phyloP scores from a whole-genome alignment of 805 yeast genomes.

The Suhomyces sp. region DNA sequence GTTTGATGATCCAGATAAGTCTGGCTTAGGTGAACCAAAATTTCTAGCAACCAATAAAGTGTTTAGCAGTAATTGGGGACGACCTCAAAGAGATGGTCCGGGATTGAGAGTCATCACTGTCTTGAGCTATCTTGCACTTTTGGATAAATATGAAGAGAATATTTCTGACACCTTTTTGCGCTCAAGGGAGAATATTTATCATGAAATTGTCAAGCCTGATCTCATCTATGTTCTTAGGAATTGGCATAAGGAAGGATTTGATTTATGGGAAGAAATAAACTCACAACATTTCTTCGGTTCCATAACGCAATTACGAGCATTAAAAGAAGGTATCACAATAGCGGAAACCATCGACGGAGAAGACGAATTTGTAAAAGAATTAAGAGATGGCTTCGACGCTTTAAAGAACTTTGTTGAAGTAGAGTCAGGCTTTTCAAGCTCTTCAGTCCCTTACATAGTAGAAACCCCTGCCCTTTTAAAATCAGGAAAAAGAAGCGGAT shows the following conservation, averaged over 20 bases:
- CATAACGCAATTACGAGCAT: slow-evolving; percentile 67
- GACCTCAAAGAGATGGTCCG: slow-evolving; percentile 97
- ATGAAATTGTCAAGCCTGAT: slow-evolving; percentile 62
- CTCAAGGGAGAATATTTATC: slow-evolving; percentile 42
- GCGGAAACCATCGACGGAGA: slow-evolving; percentile 27
- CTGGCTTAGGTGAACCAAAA: slow-evolving; percentile 88
- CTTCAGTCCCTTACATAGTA: slow-evolving; percentile 51
- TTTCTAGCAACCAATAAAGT: slow-evolving; percentile 64
- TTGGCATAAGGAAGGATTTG: slow-evolving; percentile 74
- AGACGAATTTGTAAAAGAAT: slow-evolving; percentile 21
- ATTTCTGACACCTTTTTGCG: slow-evolving; percentile 25
- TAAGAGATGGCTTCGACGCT: slow-evolving; percentile 28
- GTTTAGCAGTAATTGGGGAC: slow-evolving; percentile 75
- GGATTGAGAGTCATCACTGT: slow-evolving; percentile 72
- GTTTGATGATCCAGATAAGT: slow-evolving; percentile 37
- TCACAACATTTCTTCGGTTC: slow-evolving; percentile 79
- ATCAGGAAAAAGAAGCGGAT: slow-evolving; percentile 55
- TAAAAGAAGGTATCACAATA: slow-evolving; percentile 51
- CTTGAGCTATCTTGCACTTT: slow-evolving; percentile 48
- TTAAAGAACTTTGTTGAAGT: slow-evolving; percentile 37
- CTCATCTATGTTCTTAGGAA: slow-evolving; percentile 55
- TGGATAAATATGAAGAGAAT: slow-evolving; percentile 27
- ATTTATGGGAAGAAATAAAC: slow-evolving; percentile 87
- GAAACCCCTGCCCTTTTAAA: slow-evolving; percentile 58
- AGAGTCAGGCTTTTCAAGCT: slow-evolving; percentile 39